These are phyloP conservation scores for Cutaneotrichosporon arboriforme DNA, from an alignment of 1,284 basidiomycete genomes.

Conservation along the genomic window DNA sequence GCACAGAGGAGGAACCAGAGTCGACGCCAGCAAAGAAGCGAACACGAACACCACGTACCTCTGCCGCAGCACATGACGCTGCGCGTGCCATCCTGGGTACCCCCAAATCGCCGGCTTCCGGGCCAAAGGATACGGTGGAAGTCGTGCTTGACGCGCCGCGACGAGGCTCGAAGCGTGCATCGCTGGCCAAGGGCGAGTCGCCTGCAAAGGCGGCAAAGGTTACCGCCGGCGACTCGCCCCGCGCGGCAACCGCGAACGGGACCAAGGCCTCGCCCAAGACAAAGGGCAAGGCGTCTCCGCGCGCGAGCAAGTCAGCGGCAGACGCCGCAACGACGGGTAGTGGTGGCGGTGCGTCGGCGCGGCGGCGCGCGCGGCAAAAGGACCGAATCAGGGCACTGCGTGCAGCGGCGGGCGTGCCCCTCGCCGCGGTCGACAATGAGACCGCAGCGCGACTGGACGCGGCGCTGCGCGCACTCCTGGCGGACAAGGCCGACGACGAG, in stretches of 20 bases:
- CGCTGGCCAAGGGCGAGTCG: too few species aligned
- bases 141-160: too few species aligned
- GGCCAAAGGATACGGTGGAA: too few species aligned
- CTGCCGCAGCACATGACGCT: too few species aligned
- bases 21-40: too few species aligned
- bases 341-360: not conserved
- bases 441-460: not conserved
- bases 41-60: too few species aligned
- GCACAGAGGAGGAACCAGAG: too few species aligned
- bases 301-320: not conserved
- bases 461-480: conserved; percentile 1
- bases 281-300: not conserved
- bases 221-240: too few species aligned
- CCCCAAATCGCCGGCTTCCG: too few species aligned
- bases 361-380: conserved; percentile 10
- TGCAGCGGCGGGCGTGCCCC: not conserved
- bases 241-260: not conserved
- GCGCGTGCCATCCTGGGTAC: too few species aligned
- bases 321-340: not conserved
- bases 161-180: not conserved
- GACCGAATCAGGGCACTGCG: conserved; percentile 5
- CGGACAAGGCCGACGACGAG: not conserved
- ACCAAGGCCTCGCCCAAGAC: conserved; percentile 1
- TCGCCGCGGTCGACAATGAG: not conserved
- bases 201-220: too few species aligned